Percentiles rank a stretch among this genome's conserved stretches.
These are phyloP conservation scores for Cryptococcus sp. DNA, from an alignment of 1,284 basidiomycete genomes.

Conservation along the genomic window DNA sequence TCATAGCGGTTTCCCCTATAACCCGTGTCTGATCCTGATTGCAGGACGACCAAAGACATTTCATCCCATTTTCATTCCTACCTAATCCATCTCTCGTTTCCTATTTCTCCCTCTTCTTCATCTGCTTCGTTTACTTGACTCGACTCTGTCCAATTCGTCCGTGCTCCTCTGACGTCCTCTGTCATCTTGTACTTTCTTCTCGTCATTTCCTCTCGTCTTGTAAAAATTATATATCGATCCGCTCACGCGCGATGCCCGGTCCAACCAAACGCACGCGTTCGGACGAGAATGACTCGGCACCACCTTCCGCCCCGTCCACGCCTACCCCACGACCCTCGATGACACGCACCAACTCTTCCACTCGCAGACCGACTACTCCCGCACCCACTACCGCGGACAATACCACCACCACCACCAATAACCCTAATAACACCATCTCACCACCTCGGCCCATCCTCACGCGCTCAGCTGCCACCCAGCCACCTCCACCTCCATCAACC, in stretches of 20 bases:
- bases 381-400: conserved; percentile 6
- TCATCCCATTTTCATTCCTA: conserved; percentile 4
- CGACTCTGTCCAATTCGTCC: not conserved
- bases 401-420: conserved; percentile 9
- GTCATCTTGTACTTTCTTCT: not conserved
- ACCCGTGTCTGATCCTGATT: not conserved
- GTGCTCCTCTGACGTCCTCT: not conserved
- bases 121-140: too few relatives aligned
- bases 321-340: conserved; percentile 14
- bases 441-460: conserved; percentile 21
- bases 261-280: conserved; percentile 24
- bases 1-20: not conserved
- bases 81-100: conserved; percentile 2
- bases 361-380: conserved; percentile 2
- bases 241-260: conserved; percentile 18
- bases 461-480: conserved; percentile 20
- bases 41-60: not conserved
- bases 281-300: conserved; percentile 11
- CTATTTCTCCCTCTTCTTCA: not conserved
- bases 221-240: not conserved
- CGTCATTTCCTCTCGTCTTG: not conserved
- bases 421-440: conserved; percentile 1
- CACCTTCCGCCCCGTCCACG: conserved; percentile 12
- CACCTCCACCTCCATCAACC: conserved; percentile 13
- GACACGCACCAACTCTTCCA: conserved; percentile 12